Conservation (phyloP, 345 rosid genomes). For the Euphorbia lathyris region DNA sequence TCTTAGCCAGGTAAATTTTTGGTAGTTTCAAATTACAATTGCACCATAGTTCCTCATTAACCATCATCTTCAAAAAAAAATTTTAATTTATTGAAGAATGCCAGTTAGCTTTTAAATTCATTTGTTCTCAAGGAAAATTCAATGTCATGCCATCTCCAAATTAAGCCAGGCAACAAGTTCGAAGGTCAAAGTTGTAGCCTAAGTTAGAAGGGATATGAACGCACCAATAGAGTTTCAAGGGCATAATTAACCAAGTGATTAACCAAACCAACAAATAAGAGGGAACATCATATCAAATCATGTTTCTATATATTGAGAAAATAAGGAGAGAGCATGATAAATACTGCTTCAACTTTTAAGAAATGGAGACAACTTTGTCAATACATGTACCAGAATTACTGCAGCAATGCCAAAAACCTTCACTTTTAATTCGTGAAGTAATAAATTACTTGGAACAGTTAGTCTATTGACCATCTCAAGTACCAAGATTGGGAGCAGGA, state of each 20-base stretch:
- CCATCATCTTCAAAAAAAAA: too few relatives aligned
- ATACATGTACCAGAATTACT: neutral
- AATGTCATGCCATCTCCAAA: too few relatives aligned
- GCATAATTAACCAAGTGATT: neutral
- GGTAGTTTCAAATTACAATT: too few relatives aligned
- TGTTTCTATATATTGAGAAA: neutral
- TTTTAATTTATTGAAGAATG: too few relatives aligned
- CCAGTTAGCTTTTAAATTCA: too few relatives aligned
- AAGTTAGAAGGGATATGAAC: too few relatives aligned
- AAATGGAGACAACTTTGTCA: neutral
- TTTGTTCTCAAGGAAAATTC: too few relatives aligned
- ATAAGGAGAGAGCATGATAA: neutral
- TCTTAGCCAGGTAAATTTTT: too few relatives aligned
- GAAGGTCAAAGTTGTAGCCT: too few relatives aligned
- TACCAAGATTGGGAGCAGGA: conserved; percentile 55
- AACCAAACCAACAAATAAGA: too few relatives aligned
- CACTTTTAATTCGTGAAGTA: neutral
- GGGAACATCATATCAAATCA: neutral
- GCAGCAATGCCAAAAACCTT: conserved; percentile 7
- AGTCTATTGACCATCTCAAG: conserved; percentile 14
- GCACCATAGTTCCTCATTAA: too few relatives aligned
- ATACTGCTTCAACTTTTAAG: neutral
- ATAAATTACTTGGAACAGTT: neutral
- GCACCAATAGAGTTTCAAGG: neutral
- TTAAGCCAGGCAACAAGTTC: too few relatives aligned